Evolutionary conservation across 2,329 filamentous ascomycete species (phyloP).

Genomic region (Neonectria ditissima): DNA sequence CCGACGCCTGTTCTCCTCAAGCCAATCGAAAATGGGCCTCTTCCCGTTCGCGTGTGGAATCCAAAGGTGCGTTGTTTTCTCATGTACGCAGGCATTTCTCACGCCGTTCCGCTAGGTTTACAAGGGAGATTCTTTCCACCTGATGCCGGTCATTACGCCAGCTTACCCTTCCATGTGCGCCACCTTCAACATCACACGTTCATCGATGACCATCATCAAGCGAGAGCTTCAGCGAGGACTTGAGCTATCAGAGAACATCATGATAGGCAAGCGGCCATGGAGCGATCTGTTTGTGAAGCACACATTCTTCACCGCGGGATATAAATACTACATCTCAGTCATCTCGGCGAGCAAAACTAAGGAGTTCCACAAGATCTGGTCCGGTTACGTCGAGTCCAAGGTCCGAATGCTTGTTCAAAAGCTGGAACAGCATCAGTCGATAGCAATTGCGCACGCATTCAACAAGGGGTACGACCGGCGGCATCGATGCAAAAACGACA

Average conservation of each 20-base stretch:
- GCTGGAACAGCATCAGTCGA: constrained; percentile 82
- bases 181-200: constrained; percentile 91
- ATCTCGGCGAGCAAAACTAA: constrained; percentile 85
- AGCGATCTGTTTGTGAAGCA: constrained; percentile 90
- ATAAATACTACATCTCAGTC: constrained; percentile 95
- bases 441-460: constrained; percentile 89
- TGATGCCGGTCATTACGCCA: constrained; percentile 98
- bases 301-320: constrained; percentile 91
- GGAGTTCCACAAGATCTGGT: constrained; percentile 88
- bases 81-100: not conserved
- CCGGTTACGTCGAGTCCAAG: constrained; percentile 93
- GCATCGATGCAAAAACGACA: constrained; percentile 73
- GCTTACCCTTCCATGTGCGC: constrained; percentile 98
- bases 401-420: constrained; percentile 86
- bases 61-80: constrained; percentile 72
- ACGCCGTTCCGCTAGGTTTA: constrained; percentile 68
- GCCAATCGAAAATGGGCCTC: constrained; percentile 82
- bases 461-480: constrained; percentile 91
- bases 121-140: constrained; percentile 81
- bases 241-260: constrained; percentile 83
- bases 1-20: constrained; percentile 94
- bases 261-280: constrained; percentile 82
- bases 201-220: constrained; percentile 86
- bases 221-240: constrained; percentile 83
- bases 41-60: constrained; percentile 93